A percentile compares a stretch with the other conserved stretches of the same genome.
Conservation (phyloP, 2,329 filamentous ascomycete genomes). For the Helotiales sp. region DNA sequence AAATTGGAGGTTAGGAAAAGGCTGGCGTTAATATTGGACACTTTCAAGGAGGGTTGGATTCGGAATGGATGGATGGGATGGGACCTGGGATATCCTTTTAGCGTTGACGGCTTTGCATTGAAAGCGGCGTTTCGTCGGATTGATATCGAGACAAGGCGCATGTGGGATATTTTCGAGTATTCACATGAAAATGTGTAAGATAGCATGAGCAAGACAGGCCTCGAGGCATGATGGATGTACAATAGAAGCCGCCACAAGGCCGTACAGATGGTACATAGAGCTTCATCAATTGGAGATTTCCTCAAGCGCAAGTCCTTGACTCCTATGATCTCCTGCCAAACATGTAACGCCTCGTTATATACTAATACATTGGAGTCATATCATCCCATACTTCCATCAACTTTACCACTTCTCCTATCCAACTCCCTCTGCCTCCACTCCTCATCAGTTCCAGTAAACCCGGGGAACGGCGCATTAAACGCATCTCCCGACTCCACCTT, state of each 20-base stretch:
- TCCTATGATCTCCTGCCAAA: neutral
- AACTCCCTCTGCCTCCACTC: slow-evolving; percentile 44
- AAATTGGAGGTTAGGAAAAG: slow-evolving; percentile 11
- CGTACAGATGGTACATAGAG: neutral
- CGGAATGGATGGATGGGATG: neutral
- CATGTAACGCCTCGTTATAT: slow-evolving; percentile 5
- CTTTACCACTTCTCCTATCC: slow-evolving; percentile 31
- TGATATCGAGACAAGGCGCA: slow-evolving; percentile 1
- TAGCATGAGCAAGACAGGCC: neutral
- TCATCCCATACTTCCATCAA: slow-evolving; percentile 19
- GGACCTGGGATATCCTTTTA: neutral
- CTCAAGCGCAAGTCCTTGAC: neutral
- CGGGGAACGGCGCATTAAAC: slow-evolving; percentile 45
- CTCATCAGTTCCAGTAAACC: slow-evolving; percentile 49
- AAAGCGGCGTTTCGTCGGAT: slow-evolving; percentile 1
- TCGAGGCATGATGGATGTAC: neutral
- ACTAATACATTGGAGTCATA: neutral
- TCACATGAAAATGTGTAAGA: neutral
- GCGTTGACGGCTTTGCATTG: slow-evolving; percentile 5
- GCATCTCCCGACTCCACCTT: slow-evolving; percentile 55
- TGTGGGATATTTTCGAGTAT: slow-evolving; percentile 1
- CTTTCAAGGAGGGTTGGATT: neutral
- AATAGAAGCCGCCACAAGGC: neutral
- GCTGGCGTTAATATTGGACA: slow-evolving; percentile 13
- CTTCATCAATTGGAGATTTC: neutral